These are phyloP conservation scores for Soucietia sequanensis DNA, from an alignment of 805 yeast genomes.

Conservation along the genomic window DNA sequence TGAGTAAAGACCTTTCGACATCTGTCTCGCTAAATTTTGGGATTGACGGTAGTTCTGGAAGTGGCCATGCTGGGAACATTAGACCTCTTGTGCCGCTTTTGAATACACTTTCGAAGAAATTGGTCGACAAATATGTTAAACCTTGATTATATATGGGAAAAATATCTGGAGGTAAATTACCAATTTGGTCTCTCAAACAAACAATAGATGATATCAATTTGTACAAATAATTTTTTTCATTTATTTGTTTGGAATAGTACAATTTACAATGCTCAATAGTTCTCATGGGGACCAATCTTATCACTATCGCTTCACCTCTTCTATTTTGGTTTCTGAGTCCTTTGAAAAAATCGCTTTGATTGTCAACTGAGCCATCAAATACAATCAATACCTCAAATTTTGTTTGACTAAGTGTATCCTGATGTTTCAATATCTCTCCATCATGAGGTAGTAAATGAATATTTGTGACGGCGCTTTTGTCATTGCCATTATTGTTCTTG, in stretches of 20 bases:
- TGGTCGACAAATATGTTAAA: constrained; percentile 54
- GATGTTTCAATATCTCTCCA: constrained; percentile 18
- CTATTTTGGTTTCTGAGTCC: constrained; percentile 29
- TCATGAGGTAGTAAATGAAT: constrained; percentile 48
- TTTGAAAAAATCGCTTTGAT: constrained; percentile 27
- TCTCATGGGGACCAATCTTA: constrained; percentile 72
- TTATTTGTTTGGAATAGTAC: constrained; percentile 36
- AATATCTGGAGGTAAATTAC: constrained; percentile 75
- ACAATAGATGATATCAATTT: constrained; percentile 80
- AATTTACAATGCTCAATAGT: constrained; percentile 78
- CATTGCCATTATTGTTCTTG: constrained; percentile 6
- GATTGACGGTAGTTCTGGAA: constrained; percentile 69
- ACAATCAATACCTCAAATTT: constrained; percentile 61
- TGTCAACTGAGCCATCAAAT: constrained; percentile 61
- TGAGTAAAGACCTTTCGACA: constrained; percentile 73
- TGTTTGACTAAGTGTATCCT: constrained; percentile 20
- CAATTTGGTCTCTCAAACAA: constrained; percentile 77
- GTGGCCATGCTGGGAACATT: constrained; percentile 61
- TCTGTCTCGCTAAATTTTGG: constrained; percentile 66
- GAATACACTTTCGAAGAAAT: constrained; percentile 52
- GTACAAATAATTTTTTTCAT: constrained; percentile 46
- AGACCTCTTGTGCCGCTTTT: constrained; percentile 7
- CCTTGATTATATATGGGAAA: constrained; percentile 72
- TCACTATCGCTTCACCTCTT: constrained; percentile 46
- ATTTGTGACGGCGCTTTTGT: constrained; percentile 10